Percentiles rank a stretch among this genome's conserved stretches.
phyloP scores from a whole-genome alignment of 2,329 filamentous ascomycete species.

The Endocalyx cinctus region DNA sequence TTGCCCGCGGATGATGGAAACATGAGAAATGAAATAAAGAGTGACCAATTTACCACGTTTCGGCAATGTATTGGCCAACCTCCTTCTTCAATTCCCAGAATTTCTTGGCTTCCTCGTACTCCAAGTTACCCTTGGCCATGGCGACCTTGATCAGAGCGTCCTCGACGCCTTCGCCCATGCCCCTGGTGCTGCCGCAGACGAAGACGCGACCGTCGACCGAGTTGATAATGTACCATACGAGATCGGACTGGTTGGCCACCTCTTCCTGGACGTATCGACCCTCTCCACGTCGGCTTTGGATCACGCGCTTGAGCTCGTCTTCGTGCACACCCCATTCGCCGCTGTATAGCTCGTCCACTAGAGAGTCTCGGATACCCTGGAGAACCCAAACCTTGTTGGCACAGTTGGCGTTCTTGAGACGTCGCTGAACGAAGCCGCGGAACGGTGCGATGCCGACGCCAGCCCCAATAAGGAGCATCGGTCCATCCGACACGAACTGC shows the following conservation, averaged over 20 bases:
- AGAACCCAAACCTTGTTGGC: constrained; percentile 35
- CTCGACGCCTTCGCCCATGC: constrained; percentile 97
- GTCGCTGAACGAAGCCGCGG: constrained; percentile 90
- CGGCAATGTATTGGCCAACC: constrained; percentile 91
- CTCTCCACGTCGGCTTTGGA: constrained; percentile 70
- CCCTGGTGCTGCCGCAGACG: constrained; percentile 90
- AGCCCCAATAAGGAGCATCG: constrained; percentile 95
- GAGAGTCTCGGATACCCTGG: constrained; percentile 56
- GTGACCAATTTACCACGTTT: constrained; percentile 61
- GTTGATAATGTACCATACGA: constrained; percentile 99
- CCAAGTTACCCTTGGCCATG: constrained; percentile 86
- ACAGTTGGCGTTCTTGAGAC: constrained; percentile 32
- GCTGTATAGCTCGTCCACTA: constrained; percentile 92
- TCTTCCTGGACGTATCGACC: constrained; percentile 96
- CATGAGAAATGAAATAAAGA: too few species aligned
- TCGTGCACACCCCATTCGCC: constrained; percentile 96
- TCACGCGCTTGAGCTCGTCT: constrained; percentile 76
- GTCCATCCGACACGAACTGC: constrained; percentile 88
- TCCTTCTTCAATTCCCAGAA: constrained; percentile 94
- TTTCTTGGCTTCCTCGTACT: constrained; percentile 71
- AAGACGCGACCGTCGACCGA: constrained; percentile 93
- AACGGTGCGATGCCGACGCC: constrained; percentile 97
- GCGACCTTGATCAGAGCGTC: constrained; percentile 82
- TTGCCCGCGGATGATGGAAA: too few species aligned
- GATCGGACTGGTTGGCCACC: constrained; percentile 81